Evolutionary conservation across 192 early-diverging fungal genomes (phyloP).

Genomic region (Entophlyctis luteolus): DNA sequence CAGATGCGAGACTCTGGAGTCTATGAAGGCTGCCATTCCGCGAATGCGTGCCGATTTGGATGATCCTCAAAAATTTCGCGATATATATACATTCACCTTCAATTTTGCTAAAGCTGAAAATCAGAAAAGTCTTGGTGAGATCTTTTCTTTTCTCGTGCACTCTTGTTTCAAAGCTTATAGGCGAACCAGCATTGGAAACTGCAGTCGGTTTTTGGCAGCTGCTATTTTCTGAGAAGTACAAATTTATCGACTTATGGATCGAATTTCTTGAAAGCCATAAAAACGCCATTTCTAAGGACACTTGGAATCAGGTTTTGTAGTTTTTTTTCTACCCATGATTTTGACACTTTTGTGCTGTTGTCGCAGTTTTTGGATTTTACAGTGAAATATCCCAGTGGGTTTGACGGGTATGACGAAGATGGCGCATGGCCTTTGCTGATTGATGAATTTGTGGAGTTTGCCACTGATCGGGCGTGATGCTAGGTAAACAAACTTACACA

Average conservation of each 20-base stretch:
- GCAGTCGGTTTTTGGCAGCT: constrained; percentile 74
- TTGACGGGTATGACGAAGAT: constrained; percentile 70
- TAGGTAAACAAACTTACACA: background rate
- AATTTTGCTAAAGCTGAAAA: constrained; percentile 63
- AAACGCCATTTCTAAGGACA: constrained; percentile 77
- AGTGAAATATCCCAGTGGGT: constrained; percentile 51
- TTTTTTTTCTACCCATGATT: background rate
- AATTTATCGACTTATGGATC: constrained; percentile 64
- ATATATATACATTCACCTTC: constrained; percentile 75
- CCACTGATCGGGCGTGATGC: too few relatives aligned
- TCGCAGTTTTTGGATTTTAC: constrained; percentile 74
- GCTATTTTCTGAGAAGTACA: constrained; percentile 57
- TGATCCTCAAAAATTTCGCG: constrained; percentile 56
- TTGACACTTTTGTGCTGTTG: background rate
- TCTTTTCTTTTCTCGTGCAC: background rate
- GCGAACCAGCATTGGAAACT: constrained; percentile 47
- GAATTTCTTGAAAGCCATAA: constrained; percentile 68
- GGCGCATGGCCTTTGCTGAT: constrained; percentile 84
- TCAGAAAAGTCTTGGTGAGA: constrained; percentile 71
- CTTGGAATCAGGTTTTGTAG: constrained; percentile 68
- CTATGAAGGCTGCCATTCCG: constrained; percentile 54
- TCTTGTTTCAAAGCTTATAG: background rate
- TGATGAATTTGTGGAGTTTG: constrained; percentile 61
- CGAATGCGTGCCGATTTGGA: constrained; percentile 50
- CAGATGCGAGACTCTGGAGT: constrained; percentile 61